Percentiles rank a stretch among this genome's conserved stretches.
These are phyloP conservation scores for Hemileccinum rubropunctum DNA, from an alignment of 768 basidiomycete species.

Conservation along the genomic window DNA sequence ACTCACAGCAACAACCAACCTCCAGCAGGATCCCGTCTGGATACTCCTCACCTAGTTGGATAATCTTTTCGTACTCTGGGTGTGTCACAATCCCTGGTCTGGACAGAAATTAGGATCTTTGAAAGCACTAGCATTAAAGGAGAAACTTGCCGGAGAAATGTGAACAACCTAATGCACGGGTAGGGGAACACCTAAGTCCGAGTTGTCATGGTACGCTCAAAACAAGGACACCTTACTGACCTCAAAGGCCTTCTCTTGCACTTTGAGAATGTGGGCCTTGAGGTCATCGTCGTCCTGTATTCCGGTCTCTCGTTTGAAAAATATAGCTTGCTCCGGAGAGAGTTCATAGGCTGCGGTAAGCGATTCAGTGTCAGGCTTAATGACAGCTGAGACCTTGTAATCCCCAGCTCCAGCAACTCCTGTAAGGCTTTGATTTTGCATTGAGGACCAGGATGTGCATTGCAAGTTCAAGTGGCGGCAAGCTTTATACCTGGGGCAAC, in stretches of 20 bases:
- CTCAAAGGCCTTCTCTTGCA: slow-evolving; percentile 32
- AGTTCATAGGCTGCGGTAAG: background rate
- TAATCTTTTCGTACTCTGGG: slow-evolving; percentile 23
- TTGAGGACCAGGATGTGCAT: background rate
- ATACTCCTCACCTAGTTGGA: slow-evolving; percentile 37
- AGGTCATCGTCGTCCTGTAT: slow-evolving; percentile 28
- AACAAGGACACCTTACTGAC: slow-evolving; percentile 9
- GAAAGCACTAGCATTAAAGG: too few species aligned
- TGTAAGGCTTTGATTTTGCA: background rate
- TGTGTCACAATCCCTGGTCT: slow-evolving; percentile 12
- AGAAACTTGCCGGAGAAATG: slow-evolving; percentile 20
- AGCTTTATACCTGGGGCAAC: too few species aligned
- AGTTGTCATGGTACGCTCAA: background rate
- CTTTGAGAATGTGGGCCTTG: slow-evolving; percentile 28
- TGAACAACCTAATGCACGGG: slow-evolving; percentile 24
- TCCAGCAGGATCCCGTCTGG: slow-evolving; percentile 41
- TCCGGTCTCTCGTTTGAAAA: slow-evolving; percentile 29
- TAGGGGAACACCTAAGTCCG: slow-evolving; percentile 26
- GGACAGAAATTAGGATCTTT: background rate
- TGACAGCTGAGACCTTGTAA: background rate
- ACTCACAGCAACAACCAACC: slow-evolving; percentile 45
- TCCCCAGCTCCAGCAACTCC: background rate
- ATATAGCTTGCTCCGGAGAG: slow-evolving; percentile 16
- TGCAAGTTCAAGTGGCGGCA: too few species aligned
- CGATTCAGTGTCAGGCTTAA: background rate